Evolutionary conservation across 371 early-diverging fungal genomes (phyloP).

Genomic region (Coemansia sp.): DNA sequence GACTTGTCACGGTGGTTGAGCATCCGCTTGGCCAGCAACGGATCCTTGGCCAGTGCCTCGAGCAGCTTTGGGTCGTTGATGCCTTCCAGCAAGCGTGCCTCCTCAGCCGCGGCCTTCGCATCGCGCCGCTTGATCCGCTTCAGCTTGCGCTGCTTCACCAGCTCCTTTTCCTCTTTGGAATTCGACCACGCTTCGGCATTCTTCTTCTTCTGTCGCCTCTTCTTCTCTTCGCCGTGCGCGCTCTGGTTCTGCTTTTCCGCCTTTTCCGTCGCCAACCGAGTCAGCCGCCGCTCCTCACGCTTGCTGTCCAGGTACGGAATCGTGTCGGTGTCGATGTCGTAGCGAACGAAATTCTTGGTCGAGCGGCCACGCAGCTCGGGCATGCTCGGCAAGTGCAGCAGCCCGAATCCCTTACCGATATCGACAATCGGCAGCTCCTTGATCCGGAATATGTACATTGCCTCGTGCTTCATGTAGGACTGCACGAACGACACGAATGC

Average conservation of each 20-base stretch:
- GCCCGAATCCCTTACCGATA: constrained; percentile 73
- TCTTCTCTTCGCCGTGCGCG: constrained; percentile 16
- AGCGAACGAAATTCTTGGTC: constrained; percentile 36
- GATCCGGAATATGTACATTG: constrained; percentile 85
- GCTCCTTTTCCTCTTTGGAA: constrained; percentile 36
- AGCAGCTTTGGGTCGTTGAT: constrained; percentile 40
- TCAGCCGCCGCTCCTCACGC: constrained; percentile 74
- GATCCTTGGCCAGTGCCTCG: constrained; percentile 40
- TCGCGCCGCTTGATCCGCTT: constrained; percentile 39
- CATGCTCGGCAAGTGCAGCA: constrained; percentile 87
- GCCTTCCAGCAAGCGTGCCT: constrained; percentile 19
- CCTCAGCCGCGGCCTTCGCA: constrained; percentile 17
- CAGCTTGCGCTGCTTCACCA: constrained; percentile 36
- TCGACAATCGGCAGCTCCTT: constrained; percentile 76
- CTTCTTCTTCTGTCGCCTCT: constrained; percentile 19
- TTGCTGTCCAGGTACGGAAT: constrained; percentile 34
- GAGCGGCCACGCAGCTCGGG: constrained; percentile 79
- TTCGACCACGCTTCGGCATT: constrained; percentile 48
- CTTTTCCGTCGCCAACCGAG: constrained; percentile 56
- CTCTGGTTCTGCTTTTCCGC: constrained; percentile 10
- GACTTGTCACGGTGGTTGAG: constrained; percentile 44
- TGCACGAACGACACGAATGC: constrained; percentile 91
- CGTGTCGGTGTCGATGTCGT: constrained; percentile 29
- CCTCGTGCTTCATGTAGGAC: constrained; percentile 90
- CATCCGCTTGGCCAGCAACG: constrained; percentile 48